These are phyloP conservation scores for Aspergillus ibericus DNA, from an alignment of 2,329 filamentous ascomycete species.

Conservation along the genomic window DNA sequence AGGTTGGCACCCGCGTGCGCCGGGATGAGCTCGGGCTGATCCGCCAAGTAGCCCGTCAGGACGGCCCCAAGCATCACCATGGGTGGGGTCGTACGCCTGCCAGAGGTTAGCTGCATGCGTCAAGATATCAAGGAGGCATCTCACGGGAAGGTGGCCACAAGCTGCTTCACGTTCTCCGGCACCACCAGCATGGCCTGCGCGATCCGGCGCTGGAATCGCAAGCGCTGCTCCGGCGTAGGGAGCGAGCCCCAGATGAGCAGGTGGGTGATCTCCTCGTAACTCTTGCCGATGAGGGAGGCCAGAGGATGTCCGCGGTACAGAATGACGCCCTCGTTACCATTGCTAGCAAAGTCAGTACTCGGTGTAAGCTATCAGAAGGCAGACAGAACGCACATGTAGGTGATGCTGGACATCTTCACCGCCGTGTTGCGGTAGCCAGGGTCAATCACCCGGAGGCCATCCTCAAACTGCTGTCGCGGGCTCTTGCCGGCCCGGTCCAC, in stretches of 20 bases:
- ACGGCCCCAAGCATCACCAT: neutral
- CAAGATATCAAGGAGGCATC: neutral
- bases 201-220: neutral
- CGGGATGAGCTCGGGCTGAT: neutral
- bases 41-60: neutral
- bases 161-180: neutral
- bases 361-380: neutral
- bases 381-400: neutral
- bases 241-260: slow-evolving; percentile 1
- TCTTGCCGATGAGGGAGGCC: neutral
- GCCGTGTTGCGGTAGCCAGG: slow-evolving; percentile 2
- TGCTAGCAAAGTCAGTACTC: neutral
- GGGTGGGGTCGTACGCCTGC: neutral
- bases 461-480: neutral
- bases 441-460: neutral
- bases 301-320: neutral
- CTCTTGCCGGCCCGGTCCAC: neutral
- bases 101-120: neutral
- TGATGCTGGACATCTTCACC: neutral
- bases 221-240: neutral
- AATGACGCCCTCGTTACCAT: slow-evolving; percentile 1
- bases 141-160: neutral
- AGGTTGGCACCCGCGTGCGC: neutral
- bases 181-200: neutral
- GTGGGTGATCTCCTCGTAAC: slow-evolving; percentile 1